Evolutionary conservation across 495 filamentous ascomycete genomes (phyloP).

Genomic region (Tuber melanosporum): DNA sequence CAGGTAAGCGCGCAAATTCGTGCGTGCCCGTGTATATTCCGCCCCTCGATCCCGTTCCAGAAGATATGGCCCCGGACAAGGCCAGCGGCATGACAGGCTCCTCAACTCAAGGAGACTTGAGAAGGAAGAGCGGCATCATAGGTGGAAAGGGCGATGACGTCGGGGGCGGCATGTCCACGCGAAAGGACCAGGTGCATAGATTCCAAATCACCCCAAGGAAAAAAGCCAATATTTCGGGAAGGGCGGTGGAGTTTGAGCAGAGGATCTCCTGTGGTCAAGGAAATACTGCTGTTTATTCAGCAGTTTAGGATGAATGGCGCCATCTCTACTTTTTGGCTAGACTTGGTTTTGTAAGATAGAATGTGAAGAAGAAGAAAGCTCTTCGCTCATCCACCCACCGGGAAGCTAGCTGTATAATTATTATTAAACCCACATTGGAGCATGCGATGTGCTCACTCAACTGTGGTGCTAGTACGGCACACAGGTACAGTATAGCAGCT

Average conservation of each 20-base stretch:
- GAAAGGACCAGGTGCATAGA: slow-evolving; percentile 59
- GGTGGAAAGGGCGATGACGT: slow-evolving; percentile 42
- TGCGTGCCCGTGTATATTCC: slow-evolving; percentile 68
- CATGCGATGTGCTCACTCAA: background rate
- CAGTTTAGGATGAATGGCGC: slow-evolving; percentile 6
- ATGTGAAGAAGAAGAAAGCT: background rate
- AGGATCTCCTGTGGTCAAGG: slow-evolving; percentile 78
- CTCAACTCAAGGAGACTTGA: slow-evolving; percentile 13
- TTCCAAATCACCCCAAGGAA: slow-evolving; percentile 79
- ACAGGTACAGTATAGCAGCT: background rate
- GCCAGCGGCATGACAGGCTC: slow-evolving; percentile 26
- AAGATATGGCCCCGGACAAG: slow-evolving; percentile 42
- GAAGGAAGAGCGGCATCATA: slow-evolving; percentile 26
- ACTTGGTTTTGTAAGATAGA: background rate
- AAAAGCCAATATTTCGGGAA: slow-evolving; percentile 57
- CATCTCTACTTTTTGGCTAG: background rate
- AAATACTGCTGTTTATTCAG: slow-evolving; percentile 70
- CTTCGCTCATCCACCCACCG: background rate
- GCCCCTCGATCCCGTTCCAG: slow-evolving; percentile 53
- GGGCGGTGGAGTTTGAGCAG: slow-evolving; percentile 72
- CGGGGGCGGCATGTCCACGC: slow-evolving; percentile 47
- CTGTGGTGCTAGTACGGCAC: no score
- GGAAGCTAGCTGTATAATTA: background rate
- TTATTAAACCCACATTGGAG: background rate
- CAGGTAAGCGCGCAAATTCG: slow-evolving; percentile 76